phyloP scores from a whole-genome alignment of 2,329 filamentous ascomycete species.

The Herpomyces periplanetae region DNA sequence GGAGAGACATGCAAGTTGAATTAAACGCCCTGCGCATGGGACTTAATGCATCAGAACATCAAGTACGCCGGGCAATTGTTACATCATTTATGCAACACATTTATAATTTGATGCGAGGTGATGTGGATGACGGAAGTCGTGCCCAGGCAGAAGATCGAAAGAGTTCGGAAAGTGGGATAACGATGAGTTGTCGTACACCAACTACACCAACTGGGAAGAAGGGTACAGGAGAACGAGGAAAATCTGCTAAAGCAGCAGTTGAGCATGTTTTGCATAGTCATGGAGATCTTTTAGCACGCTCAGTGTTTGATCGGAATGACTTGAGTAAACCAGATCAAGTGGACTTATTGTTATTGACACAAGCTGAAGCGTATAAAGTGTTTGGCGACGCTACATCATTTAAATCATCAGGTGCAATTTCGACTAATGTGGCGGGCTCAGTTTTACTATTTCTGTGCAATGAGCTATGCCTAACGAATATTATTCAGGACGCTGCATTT shows the following conservation, averaged over 20 bases:
- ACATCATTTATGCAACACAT: constrained; percentile 50
- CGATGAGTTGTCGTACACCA: constrained; percentile 10
- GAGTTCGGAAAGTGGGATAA: constrained; percentile 6
- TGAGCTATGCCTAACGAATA: constrained; percentile 44
- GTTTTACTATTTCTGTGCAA: constrained; percentile 42
- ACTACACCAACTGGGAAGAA: constrained; percentile 14
- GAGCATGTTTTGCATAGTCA: constrained; percentile 21
- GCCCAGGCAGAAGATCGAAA: constrained; percentile 9
- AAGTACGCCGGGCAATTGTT: constrained; percentile 53
- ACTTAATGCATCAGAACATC: constrained; percentile 53
- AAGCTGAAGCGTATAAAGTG: constrained; percentile 26
- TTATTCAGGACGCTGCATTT: constrained; percentile 47
- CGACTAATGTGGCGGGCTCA: constrained; percentile 5
- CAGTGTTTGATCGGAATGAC: constrained; percentile 15
- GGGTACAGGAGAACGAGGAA: too few species aligned
- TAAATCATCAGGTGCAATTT: too few species aligned
- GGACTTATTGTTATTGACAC: constrained; percentile 42
- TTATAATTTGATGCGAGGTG: constrained; percentile 27
- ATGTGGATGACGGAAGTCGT: constrained; percentile 9
- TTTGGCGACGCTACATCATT: too few species aligned
- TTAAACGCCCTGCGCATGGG: constrained; percentile 71
- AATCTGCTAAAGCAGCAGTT: too few species aligned
- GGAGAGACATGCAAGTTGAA: constrained; percentile 65
- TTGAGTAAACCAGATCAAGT: constrained; percentile 25
- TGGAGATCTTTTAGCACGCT: constrained; percentile 17